phyloP scores from a whole-genome alignment of 2,329 filamentous ascomycete genomes.

The Blastomyces emzantsi region DNA sequence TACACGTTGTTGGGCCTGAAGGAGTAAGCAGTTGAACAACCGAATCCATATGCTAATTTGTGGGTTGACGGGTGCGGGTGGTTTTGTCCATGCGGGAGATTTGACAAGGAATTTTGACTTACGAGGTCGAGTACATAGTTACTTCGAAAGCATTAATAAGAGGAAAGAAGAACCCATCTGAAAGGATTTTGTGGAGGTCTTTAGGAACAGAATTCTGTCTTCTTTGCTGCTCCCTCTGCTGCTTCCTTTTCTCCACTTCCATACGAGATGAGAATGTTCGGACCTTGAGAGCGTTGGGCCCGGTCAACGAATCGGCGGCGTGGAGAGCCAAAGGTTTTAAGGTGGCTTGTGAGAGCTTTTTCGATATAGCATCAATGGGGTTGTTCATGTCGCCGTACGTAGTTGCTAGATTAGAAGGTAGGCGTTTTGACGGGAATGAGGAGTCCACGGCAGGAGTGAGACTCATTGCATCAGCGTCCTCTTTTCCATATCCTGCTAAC shows the following conservation, averaged over 20 bases:
- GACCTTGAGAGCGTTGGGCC: conserved; percentile 78
- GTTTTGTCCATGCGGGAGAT: neutral
- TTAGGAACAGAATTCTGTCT: conserved; percentile 57
- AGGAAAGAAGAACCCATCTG: conserved; percentile 74
- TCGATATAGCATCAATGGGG: conserved; percentile 59
- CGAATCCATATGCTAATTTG: neutral
- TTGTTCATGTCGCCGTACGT: conserved; percentile 49
- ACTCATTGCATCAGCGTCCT: conserved; percentile 37
- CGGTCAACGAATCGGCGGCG: conserved; percentile 69
- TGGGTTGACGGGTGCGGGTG: neutral
- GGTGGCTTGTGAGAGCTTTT: conserved; percentile 59
- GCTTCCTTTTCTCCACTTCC: conserved; percentile 50
- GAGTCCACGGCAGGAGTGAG: conserved; percentile 31
- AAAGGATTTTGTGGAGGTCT: conserved; percentile 66
- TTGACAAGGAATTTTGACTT: conserved; percentile 16
- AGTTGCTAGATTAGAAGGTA: conserved; percentile 64
- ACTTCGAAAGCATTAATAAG: conserved; percentile 72
- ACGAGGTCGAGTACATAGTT: conserved; percentile 46
- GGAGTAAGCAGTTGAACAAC: neutral
- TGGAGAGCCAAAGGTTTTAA: conserved; percentile 72
- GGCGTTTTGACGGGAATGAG: conserved; percentile 69
- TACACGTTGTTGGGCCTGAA: conserved; percentile 23
- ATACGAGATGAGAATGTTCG: conserved; percentile 78
- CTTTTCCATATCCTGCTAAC: conserved; percentile 63
- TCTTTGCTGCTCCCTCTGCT: conserved; percentile 36